These are phyloP conservation scores for Russula virescens DNA, from an alignment of 768 basidiomycete species.

Conservation along the genomic window DNA sequence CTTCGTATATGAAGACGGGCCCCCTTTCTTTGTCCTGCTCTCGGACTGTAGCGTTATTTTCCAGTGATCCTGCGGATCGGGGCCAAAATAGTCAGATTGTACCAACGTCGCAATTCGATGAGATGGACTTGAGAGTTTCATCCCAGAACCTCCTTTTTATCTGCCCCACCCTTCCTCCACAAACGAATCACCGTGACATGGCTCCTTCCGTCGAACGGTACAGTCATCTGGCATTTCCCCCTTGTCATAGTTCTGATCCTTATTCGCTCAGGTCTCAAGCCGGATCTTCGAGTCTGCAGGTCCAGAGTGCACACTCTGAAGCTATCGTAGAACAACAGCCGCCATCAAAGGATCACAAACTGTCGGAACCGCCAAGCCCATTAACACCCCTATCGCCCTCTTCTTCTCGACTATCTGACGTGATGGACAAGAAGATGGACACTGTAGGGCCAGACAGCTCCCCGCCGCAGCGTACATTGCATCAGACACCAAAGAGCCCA, in stretches of 20 bases:
- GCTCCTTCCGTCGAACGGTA: neutral
- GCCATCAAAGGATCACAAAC: neutral
- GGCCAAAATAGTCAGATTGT: slow-evolving; percentile 12
- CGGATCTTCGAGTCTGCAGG: neutral
- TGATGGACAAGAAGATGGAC: neutral
- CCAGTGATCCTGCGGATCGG: neutral
- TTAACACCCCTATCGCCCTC: slow-evolving; percentile 13
- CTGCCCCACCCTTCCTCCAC: neutral
- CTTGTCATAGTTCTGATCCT: neutral
- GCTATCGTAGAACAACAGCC: neutral
- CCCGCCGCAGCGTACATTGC: neutral
- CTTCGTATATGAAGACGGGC: neutral
- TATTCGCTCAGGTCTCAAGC: neutral
- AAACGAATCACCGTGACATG: neutral
- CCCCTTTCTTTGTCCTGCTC: neutral
- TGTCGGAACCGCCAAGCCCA: slow-evolving; percentile 4
- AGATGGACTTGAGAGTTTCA: slow-evolving; percentile 3
- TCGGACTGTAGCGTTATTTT: neutral
- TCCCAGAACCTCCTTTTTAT: neutral
- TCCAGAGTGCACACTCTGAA: neutral
- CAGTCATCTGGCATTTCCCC: neutral
- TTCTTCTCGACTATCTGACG: neutral
- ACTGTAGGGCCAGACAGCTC: neutral
- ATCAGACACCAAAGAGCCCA: neutral
- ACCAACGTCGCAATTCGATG: slow-evolving; percentile 19